A percentile compares a stretch with the other conserved stretches of the same genome.
Evolutionary conservation across 345 rosid species (phyloP).

Genomic region (Aegle marmelos): DNA sequence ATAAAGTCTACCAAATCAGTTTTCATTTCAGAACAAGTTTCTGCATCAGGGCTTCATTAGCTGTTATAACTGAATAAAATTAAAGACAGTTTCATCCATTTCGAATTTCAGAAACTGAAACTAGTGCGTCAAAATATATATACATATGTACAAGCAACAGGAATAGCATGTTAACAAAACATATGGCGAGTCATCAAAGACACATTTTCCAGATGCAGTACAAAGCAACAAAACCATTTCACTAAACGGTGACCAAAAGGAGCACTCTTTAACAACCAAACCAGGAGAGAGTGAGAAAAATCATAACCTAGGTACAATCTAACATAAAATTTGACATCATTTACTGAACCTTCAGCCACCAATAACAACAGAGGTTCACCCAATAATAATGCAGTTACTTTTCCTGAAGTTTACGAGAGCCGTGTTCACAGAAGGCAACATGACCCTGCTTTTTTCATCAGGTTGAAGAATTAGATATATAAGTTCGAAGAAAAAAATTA

Average conservation of each 20-base stretch:
- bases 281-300: neutral
- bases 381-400: slow-evolving; percentile 43
- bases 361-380: slow-evolving; percentile 44
- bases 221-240: neutral
- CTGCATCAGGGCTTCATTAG: neutral
- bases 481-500: no score
- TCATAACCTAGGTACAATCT: neutral
- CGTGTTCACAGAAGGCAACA: slow-evolving; percentile 29
- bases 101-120: neutral
- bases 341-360: slow-evolving; percentile 52
- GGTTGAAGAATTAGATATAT: slow-evolving; percentile 13
- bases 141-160: neutral
- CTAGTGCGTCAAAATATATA: neutral
- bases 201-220: neutral
- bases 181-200: neutral
- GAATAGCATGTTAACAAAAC: neutral
- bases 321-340: slow-evolving; percentile 32
- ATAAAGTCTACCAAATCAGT: neutral
- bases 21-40: neutral
- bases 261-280: neutral
- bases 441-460: slow-evolving; percentile 38
- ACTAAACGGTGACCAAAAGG: neutral
- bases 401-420: slow-evolving; percentile 34
- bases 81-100: neutral
- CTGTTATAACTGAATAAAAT: neutral